A percentile compares a stretch with the other conserved stretches of the same genome.
phyloP scores from a whole-genome alignment of 2,329 filamentous ascomycete genomes.

The Nemania sp. region DNA sequence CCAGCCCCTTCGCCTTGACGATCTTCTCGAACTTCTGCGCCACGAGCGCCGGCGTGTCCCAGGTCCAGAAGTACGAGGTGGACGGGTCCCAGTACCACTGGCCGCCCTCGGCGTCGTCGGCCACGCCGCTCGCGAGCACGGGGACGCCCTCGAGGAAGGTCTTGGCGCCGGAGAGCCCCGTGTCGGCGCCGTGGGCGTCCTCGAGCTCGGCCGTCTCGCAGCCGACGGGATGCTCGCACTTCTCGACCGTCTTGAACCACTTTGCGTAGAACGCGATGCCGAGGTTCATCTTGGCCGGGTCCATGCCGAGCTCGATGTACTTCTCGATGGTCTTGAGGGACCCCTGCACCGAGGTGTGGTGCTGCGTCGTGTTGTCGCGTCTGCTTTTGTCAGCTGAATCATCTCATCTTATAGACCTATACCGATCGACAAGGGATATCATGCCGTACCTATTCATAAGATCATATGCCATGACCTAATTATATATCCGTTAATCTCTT shows the following conservation, averaged over 20 bases:
- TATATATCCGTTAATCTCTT: constrained; percentile 8
- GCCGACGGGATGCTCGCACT: constrained; percentile 49
- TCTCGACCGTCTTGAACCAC: constrained; percentile 58
- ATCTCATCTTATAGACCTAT: background rate
- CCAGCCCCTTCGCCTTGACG: constrained; percentile 59
- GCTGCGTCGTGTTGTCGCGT: constrained; percentile 66
- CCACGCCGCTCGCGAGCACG: constrained; percentile 48
- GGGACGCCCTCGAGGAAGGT: constrained; percentile 49
- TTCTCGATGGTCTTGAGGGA: constrained; percentile 60
- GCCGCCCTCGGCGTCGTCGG: constrained; percentile 63
- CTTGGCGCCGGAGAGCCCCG: constrained; percentile 54
- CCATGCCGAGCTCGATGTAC: constrained; percentile 61
- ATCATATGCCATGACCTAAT: constrained; percentile 47
- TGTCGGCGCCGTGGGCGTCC: constrained; percentile 60
- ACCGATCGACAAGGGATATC: background rate
- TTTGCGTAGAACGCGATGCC: constrained; percentile 72
- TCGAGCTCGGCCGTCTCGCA: constrained; percentile 63
- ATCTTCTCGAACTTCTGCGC: constrained; percentile 64
- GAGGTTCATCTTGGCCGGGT: constrained; percentile 59
- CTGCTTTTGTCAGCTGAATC: constrained; percentile 63
- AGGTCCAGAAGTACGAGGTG: constrained; percentile 72
- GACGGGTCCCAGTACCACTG: constrained; percentile 69
- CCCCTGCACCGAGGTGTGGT: constrained; percentile 65
- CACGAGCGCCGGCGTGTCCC: constrained; percentile 68
- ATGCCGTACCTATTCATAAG: constrained; percentile 35